Base-by-base conservation (phyloP, 2,329 filamentous ascomycete species). In the Neonectria neomacrospora region DNA sequence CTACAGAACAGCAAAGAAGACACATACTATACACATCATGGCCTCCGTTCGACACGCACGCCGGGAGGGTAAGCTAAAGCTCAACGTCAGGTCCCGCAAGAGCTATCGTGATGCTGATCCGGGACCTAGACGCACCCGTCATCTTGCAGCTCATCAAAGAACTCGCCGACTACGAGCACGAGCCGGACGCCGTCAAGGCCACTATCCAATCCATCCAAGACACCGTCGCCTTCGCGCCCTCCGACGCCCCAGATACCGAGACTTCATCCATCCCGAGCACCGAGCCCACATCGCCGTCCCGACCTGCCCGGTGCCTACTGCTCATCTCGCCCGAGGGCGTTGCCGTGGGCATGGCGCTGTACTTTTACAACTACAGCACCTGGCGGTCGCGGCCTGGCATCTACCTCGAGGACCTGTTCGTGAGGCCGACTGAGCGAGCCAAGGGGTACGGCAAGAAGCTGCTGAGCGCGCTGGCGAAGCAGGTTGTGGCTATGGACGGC, bases 301-400 rank as follows among this genome's bases (percentile, higher is more conserved):
- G 81, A n/a, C 92, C 90, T 30, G 91, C 94, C 18, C 91, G 93
- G 65, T 95, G 92, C 53, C 83, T 96, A 34, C 80, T 96, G 10
- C 80, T 95, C 58, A 83, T 84, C 69, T 79, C 84, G 22, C 79
- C 82, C 11, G 78, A 80, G 6, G 78, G 81, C 11, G 75, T 80
- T 41, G 77, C 77, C 0, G 91, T 88, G 0, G 93, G 91, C 51
- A 93, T 97, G 86, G 94, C 94, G 1, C 80, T 97, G 42, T 97
- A 94, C 81, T 98, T 97, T 78, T 94, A 95, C 84, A 98, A 95
- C 80, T 98, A 97, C 80, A 93, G 90, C 74, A 97, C 95, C 0
- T 98, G 96, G 96, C 88, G 91, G 9, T 88, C 91, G n/a, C 87
- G 87, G 48, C 88, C 94, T 0, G 95, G 95, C 3, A 91, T 99